Evolutionary conservation across 257 asterid genomes (phyloP).

Genomic region (Capsicum pubescens): DNA sequence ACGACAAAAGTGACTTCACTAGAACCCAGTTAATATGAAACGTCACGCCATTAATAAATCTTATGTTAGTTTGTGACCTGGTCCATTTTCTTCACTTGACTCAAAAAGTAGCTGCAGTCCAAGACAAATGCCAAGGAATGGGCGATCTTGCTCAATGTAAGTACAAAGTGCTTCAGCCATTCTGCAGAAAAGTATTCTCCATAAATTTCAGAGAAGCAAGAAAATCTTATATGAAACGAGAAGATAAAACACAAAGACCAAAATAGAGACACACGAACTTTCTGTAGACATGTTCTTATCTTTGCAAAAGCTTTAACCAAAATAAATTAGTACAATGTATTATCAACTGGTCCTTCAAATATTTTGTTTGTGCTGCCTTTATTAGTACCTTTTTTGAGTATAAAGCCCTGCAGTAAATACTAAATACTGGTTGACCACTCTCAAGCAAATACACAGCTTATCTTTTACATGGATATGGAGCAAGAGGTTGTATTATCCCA

Average conservation of each 20-base stretch:
- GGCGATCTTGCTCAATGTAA: slow-evolving; percentile 93
- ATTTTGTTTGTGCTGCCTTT: not conserved
- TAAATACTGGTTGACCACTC: not conserved
- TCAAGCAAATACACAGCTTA: not conserved
- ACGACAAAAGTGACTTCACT: not conserved
- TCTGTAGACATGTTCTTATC: not conserved
- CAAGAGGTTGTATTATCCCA: slow-evolving; percentile 14
- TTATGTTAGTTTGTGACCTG: slow-evolving; percentile 51
- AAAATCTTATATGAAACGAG: not conserved
- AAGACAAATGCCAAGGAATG: slow-evolving; percentile 95
- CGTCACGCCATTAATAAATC: not conserved
- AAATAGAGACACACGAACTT: not conserved
- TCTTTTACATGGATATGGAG: not conserved
- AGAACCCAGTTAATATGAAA: slow-evolving; percentile 20
- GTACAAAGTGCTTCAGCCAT: slow-evolving; percentile 80
- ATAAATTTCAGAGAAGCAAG: slow-evolving; percentile 13
- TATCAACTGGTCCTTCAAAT: not conserved
- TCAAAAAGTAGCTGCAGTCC: slow-evolving; percentile 97
- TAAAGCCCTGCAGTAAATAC: not conserved
- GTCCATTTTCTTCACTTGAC: slow-evolving; percentile 95
- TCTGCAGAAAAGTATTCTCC: slow-evolving; percentile 47
- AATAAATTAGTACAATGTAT: not conserved
- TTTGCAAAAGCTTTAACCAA: slow-evolving; percentile 3
- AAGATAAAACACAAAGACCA: not conserved
- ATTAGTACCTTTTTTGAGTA: not conserved